Conservation (phyloP, 805 yeast species). For the Ogataea pignaliae region DNA sequence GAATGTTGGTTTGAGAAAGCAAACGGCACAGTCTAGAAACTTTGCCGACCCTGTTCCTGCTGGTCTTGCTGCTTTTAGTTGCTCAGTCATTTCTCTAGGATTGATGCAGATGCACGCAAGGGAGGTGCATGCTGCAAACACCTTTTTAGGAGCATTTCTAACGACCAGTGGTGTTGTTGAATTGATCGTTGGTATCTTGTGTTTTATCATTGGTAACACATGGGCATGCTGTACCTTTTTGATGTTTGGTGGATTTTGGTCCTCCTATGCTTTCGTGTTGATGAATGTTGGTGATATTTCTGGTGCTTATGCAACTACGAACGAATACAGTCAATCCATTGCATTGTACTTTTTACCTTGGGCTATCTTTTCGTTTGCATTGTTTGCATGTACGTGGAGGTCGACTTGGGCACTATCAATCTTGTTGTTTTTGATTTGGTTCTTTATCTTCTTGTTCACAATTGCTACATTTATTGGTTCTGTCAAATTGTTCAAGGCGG, state of each 20-base stretch:
- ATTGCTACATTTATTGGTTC: slow-evolving; percentile 39
- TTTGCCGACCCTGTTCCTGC: slow-evolving; percentile 49
- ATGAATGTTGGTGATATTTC: slow-evolving; percentile 41
- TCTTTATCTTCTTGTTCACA: slow-evolving; percentile 42
- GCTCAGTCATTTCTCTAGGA: slow-evolving; percentile 45
- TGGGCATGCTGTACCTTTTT: slow-evolving; percentile 52
- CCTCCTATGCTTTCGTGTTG: slow-evolving; percentile 42
- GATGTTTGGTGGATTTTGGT: slow-evolving; percentile 55
- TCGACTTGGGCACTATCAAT: slow-evolving; percentile 39
- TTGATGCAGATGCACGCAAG: slow-evolving; percentile 42
- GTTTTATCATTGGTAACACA: slow-evolving; percentile 46
- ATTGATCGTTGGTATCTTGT: slow-evolving; percentile 48
- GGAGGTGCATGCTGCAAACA: slow-evolving; percentile 39
- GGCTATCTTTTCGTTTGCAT: slow-evolving; percentile 45
- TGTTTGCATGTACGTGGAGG: slow-evolving; percentile 44
- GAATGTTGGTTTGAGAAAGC: slow-evolving; percentile 36
- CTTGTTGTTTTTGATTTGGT: slow-evolving; percentile 39
- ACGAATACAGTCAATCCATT: slow-evolving; percentile 38
- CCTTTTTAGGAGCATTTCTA: slow-evolving; percentile 41
- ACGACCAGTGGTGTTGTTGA: slow-evolving; percentile 49
- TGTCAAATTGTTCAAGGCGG: slow-evolving; percentile 34
- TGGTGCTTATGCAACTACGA: slow-evolving; percentile 33
- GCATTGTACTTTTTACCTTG: slow-evolving; percentile 49
- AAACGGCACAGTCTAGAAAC: slow-evolving; percentile 20
- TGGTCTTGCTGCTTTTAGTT: slow-evolving; percentile 46